Evolutionary conservation across 805 yeast species (phyloP), one percentile per base, ranked within the genome.

Genomic region (Naumovozyma baii): DNA sequence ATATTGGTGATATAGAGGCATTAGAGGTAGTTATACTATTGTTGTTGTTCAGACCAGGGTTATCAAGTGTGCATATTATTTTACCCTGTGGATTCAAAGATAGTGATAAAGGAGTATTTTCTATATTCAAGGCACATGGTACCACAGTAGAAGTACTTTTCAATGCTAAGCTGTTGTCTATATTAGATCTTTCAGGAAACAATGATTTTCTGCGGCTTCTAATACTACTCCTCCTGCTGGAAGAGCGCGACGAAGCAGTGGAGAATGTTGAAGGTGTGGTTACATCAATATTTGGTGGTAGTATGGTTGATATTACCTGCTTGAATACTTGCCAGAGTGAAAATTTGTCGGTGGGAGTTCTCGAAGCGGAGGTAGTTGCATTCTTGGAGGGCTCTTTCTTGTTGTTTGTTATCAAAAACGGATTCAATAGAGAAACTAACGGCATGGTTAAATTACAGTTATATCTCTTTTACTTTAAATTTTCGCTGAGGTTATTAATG

Each of bases 81-180:
- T 45, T 42, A 10, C 56, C 59, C 17, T 48, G 50, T 2, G 54
- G 49, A 9, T 53, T 41, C 34, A 46, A 44, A 3, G 51, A 37
- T 43, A 53, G 34, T 13, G 54, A 46, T 48, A 54, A 47, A 5
- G 56, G 52, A 28, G 47, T 49, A 18, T 48, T 51, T 13, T 43
- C 33, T 3, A 52, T 38, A 40, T 55, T 49, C 45, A 54, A 35
- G 2, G 61, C 47, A 33, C 62, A 57, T 31, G 62, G 61, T 3
- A 54, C 49, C 14, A 47, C 51, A 1, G 59, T 42, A 18, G 45
- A 43, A 10, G 38, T 34, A 7, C 10, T 10, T 7, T 10, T 10
- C 10, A 22, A 10, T 12, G 48, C 34, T 17, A 40, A 39, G 7
- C 25, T 18, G 43, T 33, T 39, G 37, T 45, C 56, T 39, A 48